phyloP scores from a whole-genome alignment of 176 grass and related monocot species.

The Aegilops umbellulata region DNA sequence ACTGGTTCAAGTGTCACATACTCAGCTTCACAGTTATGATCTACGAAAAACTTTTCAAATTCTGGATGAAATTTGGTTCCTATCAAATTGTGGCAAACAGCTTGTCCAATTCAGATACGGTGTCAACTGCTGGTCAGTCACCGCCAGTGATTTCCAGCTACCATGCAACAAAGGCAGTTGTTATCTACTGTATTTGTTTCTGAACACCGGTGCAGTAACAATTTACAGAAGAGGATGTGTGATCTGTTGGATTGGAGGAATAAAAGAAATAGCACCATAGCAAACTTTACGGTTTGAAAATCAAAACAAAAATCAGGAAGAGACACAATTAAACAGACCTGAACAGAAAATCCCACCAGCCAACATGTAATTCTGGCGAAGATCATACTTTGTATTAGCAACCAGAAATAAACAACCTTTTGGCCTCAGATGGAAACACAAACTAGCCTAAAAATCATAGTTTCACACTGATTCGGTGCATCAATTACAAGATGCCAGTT shows the following conservation, averaged over 20 bases:
- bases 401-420: neutral
- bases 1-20: neutral
- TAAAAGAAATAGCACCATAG: neutral
- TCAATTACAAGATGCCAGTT: neutral
- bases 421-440: neutral
- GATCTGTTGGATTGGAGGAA: neutral
- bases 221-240: neutral
- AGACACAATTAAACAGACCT: neutral
- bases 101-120: no score
- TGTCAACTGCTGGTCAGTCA: neutral
- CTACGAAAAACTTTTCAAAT: neutral
- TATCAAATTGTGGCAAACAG: no score
- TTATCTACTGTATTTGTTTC: neutral
- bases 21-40: neutral
- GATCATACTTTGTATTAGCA: neutral
- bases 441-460: neutral
- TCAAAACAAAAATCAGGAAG: neutral
- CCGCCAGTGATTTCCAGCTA: neutral
- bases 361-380: neutral
- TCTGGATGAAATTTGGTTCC: neutral
- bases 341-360: neutral
- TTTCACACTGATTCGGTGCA: neutral
- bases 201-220: neutral
- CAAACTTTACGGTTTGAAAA: neutral
- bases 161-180: neutral